Evolutionary conservation across 352 stramenopile species (phyloP).

Genomic region (Hyaloperonospora arabidopsidis): DNA sequence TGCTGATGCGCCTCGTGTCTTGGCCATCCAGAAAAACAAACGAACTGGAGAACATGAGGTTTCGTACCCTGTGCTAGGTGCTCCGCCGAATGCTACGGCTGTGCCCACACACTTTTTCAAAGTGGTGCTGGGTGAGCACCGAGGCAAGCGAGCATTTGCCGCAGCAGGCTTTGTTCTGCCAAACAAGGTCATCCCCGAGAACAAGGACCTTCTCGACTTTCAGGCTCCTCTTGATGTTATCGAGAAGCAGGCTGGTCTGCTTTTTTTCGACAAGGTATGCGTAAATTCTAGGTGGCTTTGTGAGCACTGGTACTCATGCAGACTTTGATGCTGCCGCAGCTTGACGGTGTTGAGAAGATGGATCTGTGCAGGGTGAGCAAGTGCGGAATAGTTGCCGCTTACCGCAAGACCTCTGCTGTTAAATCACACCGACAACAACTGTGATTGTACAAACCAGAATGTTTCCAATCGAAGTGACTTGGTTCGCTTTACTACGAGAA

Average conservation of each 20-base stretch:
- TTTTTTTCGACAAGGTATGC: conserved; percentile 88
- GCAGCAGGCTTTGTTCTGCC: conserved; percentile 91
- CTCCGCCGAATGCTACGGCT: conserved; percentile 75
- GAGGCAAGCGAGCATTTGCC: conserved; percentile 49
- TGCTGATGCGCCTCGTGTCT: background rate
- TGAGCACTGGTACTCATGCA: background rate
- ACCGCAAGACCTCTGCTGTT: conserved; percentile 26
- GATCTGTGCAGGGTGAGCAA: conserved; percentile 65
- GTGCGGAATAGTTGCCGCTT: conserved; percentile 46
- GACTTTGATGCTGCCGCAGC: conserved; percentile 19
- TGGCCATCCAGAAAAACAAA: conserved; percentile 45
- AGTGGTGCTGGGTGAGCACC: conserved; percentile 72
- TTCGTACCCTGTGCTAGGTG: conserved; percentile 76
- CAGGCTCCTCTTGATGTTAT: conserved; percentile 87
- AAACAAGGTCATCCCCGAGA: conserved; percentile 78
- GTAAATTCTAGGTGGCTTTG: background rate
- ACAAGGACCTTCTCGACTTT: conserved; percentile 78
- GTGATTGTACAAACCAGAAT: background rate
- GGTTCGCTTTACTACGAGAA: no score
- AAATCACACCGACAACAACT: conserved; percentile 10
- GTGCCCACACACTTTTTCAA: conserved; percentile 98
- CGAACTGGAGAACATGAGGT: conserved; percentile 57
- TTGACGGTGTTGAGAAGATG: conserved; percentile 36
- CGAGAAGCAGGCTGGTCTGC: conserved; percentile 86
- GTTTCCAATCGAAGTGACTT: no score